phyloP scores from a whole-genome alignment of 495 filamentous ascomycete genomes.

The Annulohypoxylon maeteangense region DNA sequence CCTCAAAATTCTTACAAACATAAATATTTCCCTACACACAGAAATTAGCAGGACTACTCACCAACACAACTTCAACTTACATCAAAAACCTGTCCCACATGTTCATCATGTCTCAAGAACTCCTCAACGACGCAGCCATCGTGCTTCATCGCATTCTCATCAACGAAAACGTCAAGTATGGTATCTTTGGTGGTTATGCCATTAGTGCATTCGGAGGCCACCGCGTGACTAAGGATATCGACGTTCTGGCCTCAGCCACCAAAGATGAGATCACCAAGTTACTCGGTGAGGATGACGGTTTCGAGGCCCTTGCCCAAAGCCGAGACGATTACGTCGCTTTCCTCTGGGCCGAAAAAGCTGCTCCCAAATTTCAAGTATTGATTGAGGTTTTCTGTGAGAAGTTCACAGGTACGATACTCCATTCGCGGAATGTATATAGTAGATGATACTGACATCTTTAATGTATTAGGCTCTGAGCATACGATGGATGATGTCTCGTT shows the following conservation, averaged over 20 bases:
- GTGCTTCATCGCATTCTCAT: constrained; percentile 20
- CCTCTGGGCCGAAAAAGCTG: background rate
- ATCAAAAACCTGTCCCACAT: background rate
- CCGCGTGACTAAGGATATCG: constrained; percentile 35
- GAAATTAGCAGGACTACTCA: too few relatives aligned
- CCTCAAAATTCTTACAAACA: background rate
- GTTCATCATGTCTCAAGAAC: constrained; percentile 19
- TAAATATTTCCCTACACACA: too few relatives aligned
- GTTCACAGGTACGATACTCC: constrained; percentile 1
- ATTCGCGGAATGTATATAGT: too few relatives aligned
- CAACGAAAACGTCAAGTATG: constrained; percentile 18
- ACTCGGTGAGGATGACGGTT: constrained; percentile 1
- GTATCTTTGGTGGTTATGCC: constrained; percentile 38
- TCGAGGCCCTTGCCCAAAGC: background rate
- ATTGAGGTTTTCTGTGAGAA: constrained; percentile 11
- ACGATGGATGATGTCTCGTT: background rate
- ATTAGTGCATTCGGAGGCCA: constrained; percentile 18
- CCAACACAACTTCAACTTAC: background rate
- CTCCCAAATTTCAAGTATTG: background rate
- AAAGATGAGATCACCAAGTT: constrained; percentile 25
- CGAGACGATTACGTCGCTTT: constrained; percentile 10
- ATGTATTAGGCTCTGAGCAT: background rate
- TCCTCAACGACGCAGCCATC: constrained; percentile 35
- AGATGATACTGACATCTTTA: background rate
- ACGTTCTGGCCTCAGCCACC: constrained; percentile 24